Conservation (phyloP, 164 flowering plant genomes). For the Nymphaea thermarum region DNA sequence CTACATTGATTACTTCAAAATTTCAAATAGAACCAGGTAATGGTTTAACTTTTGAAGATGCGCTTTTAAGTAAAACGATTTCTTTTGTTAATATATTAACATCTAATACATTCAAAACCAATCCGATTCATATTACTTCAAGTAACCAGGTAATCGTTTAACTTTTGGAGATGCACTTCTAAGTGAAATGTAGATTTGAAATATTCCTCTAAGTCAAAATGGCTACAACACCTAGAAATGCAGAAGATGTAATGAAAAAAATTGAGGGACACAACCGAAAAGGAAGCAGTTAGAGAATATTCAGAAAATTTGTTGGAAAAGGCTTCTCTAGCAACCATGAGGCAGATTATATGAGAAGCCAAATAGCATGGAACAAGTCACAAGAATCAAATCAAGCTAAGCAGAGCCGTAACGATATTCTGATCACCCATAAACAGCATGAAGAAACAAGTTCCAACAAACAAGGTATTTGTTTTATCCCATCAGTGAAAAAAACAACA, state of each 20-base stretch:
- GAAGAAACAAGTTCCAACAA: not conserved
- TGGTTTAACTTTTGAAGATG: no score
- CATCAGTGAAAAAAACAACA: not conserved
- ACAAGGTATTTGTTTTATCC: not conserved
- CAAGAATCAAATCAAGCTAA: not conserved
- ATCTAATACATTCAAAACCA: not conserved
- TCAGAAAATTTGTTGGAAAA: not conserved
- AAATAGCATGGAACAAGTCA: not conserved
- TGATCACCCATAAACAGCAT: not conserved
- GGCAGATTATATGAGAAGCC: not conserved
- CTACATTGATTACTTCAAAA: no score
- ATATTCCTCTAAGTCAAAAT: not conserved
- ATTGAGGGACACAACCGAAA: no score
- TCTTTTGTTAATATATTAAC: not conserved
- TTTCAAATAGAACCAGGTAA: no score
- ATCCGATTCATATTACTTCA: not conserved
- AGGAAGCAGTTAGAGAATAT: not conserved
- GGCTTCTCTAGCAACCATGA: not conserved
- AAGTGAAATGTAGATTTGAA: not conserved
- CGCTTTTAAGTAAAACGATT: not conserved
- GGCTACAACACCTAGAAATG: not conserved
- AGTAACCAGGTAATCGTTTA: not conserved
- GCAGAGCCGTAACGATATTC: not conserved
- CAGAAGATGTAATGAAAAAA: not conserved
- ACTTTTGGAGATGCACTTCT: not conserved